Base-by-base conservation (phyloP, 495 filamentous ascomycete species). In the Podospora comata region DNA sequence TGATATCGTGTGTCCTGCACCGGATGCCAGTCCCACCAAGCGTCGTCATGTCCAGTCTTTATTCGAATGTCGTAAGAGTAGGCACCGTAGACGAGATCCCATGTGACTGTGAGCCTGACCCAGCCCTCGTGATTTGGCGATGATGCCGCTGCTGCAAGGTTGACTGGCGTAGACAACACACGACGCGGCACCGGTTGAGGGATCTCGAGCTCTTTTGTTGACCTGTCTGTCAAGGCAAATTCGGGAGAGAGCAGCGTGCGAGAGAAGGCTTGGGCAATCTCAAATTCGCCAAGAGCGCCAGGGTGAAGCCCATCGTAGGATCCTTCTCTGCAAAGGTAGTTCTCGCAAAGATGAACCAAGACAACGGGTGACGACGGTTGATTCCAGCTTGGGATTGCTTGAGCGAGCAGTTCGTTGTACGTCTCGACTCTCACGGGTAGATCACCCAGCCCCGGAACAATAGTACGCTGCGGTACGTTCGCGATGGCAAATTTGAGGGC, bases 271-370 rank as follows among this genome's bases (percentile, higher is more conserved):
- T 66, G 55, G 13, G 72, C 74, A 55, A 78, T 62, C 48, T 77
- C 60, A 63, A 71, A 78, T 32, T 80, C 76, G 26, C 78, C 78
- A 2, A 76, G 65, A 15, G 73, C 68, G 32, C 77, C 77, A 18
- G 78, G 78, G 28, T 80, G 78, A 18, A 80, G 70, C n/a, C 78
- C 78, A 62, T 80, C 78, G 60, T 78, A 78, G 13, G 74, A 68
- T 0, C 67, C 75, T 2, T 73, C 65, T 32, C 66, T 66, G 74
- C 76, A 71, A 2, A 71, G 67, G 55, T 77, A 78, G 64, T 73
- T 67, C 61, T 75, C 73, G 18, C 69, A 68, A 19, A 79, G 69
- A 6, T 66, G 55, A 28, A 76, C 75, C 53, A 72, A 63, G 2
- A 54, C 67, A 15, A 77, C 18, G n/a, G 72, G 76, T 11, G 78